phyloP scores from a whole-genome alignment of 768 basidiomycete genomes.

The Plicaturopsis crispa region DNA sequence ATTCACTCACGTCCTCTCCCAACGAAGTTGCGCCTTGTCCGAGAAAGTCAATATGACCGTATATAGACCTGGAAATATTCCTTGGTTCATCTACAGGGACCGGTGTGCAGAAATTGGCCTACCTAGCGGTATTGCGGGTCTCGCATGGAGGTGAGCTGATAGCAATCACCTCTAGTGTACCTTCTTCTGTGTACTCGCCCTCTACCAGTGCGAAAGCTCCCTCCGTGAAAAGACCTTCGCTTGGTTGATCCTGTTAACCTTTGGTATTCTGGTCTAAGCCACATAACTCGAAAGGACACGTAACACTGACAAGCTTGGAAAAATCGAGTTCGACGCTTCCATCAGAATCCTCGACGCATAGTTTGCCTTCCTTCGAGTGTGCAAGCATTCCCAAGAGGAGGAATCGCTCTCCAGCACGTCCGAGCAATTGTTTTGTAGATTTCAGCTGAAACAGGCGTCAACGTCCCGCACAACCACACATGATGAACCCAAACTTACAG shows the following conservation, averaged over 20 bases:
- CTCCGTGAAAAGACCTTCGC: conserved; percentile 94
- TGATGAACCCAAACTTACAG: conserved; percentile 38
- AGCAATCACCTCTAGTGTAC: conserved; percentile 80
- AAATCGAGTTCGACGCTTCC: conserved; percentile 87
- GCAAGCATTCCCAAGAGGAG: conserved; percentile 89
- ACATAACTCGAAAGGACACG: not conserved
- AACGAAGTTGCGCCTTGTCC: conserved; percentile 91
- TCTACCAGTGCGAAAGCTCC: conserved; percentile 93
- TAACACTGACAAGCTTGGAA: conserved; percentile 62
- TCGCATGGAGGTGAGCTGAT: conserved; percentile 98
- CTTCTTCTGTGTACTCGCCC: conserved; percentile 93
- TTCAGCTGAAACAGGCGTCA: conserved; percentile 50
- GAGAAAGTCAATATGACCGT: conserved; percentile 94
- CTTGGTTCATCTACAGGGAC: conserved; percentile 6
- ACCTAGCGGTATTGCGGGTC: conserved; percentile 78
- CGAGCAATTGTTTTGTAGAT: conserved; percentile 93
- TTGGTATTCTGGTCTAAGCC: conserved; percentile 10
- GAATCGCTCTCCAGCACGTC: conserved; percentile 84
- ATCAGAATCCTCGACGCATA: conserved; percentile 91
- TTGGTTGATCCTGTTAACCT: conserved; percentile 64
- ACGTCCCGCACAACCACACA: no score
- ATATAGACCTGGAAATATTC: conserved; percentile 62
- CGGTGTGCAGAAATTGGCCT: conserved; percentile 11
- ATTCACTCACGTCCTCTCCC: conserved; percentile 71
- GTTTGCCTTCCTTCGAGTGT: conserved; percentile 81